phyloP scores from a whole-genome alignment of 768 basidiomycete genomes.

The Suillus variegatus region DNA sequence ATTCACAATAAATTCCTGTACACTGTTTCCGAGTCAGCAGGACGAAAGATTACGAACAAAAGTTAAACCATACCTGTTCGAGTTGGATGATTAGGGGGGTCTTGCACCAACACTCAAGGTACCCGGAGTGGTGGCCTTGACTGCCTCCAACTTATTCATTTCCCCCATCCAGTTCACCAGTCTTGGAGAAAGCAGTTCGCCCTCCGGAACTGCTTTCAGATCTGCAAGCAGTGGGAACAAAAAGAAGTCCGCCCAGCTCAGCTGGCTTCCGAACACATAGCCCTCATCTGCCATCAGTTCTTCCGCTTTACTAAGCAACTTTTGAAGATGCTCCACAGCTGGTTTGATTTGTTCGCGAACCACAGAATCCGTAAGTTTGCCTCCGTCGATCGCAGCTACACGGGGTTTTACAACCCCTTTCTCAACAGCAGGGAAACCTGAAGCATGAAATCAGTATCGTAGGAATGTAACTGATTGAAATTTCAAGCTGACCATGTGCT shows the following conservation, averaged over 20 bases:
- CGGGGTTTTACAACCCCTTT: constrained; percentile 34
- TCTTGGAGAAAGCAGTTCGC: constrained; percentile 25
- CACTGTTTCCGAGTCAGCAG: background rate
- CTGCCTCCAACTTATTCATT: constrained; percentile 28
- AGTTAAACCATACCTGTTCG: constrained; percentile 2
- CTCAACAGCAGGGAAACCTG: constrained; percentile 33
- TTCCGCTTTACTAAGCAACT: constrained; percentile 21
- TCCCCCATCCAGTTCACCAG: constrained; percentile 25
- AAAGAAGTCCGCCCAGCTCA: constrained; percentile 36
- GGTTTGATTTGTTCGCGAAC: constrained; percentile 19
- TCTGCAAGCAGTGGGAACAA: constrained; percentile 33
- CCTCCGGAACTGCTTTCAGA: constrained; percentile 27
- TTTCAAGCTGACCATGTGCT: constrained; percentile 20
- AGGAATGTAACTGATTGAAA: background rate
- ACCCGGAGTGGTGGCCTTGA: constrained; percentile 23
- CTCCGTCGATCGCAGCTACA: constrained; percentile 26
- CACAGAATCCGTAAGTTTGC: constrained; percentile 21
- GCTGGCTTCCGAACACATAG: constrained; percentile 28
- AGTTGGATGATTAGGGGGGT: constrained; percentile 17
- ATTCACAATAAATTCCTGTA: background rate
- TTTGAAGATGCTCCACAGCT: constrained; percentile 19
- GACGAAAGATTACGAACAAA: background rate
- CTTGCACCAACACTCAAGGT: constrained; percentile 29
- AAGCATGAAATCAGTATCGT: constrained; percentile 7
- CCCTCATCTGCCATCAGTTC: constrained; percentile 27